Base-by-base conservation (phyloP, 345 rosid species). In the Cochlearia excelsa region DNA sequence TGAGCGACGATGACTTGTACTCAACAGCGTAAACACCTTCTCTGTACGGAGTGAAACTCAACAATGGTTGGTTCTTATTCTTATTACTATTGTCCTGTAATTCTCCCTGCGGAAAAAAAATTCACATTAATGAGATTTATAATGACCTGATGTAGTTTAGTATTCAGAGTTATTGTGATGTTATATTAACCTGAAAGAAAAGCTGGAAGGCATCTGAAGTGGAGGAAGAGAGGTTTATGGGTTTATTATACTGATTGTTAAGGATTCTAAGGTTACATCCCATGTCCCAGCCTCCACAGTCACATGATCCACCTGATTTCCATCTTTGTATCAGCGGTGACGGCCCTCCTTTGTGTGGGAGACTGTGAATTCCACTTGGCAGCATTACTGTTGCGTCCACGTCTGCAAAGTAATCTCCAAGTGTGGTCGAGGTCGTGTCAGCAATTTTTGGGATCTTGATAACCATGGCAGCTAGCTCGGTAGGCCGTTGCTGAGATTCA, bases 201-300 rank as follows among this genome's bases (percentile, higher is more conserved):
- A 88, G 80, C 72, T 81, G 80, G 63, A 85, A 80, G 47, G 70
- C 78, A 34, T 76, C 80, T 43, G 71, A 29, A 35, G 56, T 9
- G 30, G 83, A 69, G 43, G 72, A 57, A 46, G 75, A 65, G 31
- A 46, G 75, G 66, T 54, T 67, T 41, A 4, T 23, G 42, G 39
- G 63, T 68, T 74, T 84, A 40, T 52, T 54, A 65, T 56, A 71
- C 40, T 65, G 53, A 62, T 78, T 81, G 10, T 75, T 67, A 42
- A 88, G 85, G 74, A 86, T 70, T 81, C 72, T 78, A 44, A 86
- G 89, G 62, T 82, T 74, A 75, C 97, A 93, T 26, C 91, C 91
- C 70, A 85, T 69, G 68, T 93, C 99, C 99, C 99, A 93, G 59
- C 97, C 99, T 65, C 97, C 99, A 64, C 99, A 93, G 64, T 93